Base-by-base conservation (phyloP, 2,329 filamentous ascomycete genomes). In the Botrytis cinerea region DNA sequence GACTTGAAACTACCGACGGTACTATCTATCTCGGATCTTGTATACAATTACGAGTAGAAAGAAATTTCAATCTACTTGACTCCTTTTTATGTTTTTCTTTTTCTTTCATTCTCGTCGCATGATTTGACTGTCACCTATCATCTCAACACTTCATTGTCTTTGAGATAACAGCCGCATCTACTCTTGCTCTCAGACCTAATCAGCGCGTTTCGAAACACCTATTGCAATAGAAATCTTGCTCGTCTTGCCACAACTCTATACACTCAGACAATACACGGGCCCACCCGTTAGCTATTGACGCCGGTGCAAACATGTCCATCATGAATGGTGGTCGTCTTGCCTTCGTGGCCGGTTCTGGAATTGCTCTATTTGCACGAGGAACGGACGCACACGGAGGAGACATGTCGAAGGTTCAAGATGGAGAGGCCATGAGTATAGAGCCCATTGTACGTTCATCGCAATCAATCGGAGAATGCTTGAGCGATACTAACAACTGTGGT, bases 381-480 rank as follows among this genome's bases (percentile, higher is more conserved):
- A 72, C 74, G 51, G 54, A 68, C 35, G 79, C 78, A 73, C 80
- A 81, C 74, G 79, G 78, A 60, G 87, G 86, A 78, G 85, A 89
- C 79, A 79, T 84, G 74, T 82, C 84, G 75, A 84, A 87, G 63
- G 91, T 96, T 75, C 88, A 89, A 25, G 90, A 93, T 77, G 93
- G 92, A 78, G 83, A 90, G 77, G 86, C 88, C 45, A 84, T 93
- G 79, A 93, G 92, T n/a, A 80, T 83, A 63, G 93, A 95, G 48
- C 93, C 93, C 1, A 87, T 95, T 78, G 91, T 93, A 85, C 74
- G 90, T 79, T 64, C 12, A 54, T 59, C 8, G 18, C n/a, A 35
- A 61, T 28, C 18, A n/a, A 8, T 43, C 7, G 32, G 14, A 14
- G 46, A 8, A 25, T 32, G 51, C n/a, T 35, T 63, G 38, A 35